phyloP scores from a whole-genome alignment of 1,284 basidiomycete genomes.

The Stygiomarasmius scandens region DNA sequence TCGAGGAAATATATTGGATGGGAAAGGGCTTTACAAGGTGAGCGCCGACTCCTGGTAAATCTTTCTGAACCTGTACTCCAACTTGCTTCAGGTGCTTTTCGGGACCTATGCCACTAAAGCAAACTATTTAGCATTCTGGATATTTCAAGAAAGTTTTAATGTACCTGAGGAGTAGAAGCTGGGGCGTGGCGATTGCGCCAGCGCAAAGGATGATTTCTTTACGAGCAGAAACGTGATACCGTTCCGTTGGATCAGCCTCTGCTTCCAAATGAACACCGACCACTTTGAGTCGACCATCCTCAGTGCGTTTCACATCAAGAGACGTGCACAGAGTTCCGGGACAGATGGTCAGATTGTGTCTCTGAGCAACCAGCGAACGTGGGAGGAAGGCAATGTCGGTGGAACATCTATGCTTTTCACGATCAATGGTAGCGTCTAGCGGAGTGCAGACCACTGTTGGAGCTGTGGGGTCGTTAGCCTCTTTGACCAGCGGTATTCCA shows the following conservation, averaged over 20 bases:
- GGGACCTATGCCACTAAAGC: constrained; percentile 30
- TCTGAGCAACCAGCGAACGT: constrained; percentile 6
- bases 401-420: constrained; percentile 16
- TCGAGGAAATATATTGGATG: too few species aligned
- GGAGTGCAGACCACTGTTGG: constrained; percentile 15
- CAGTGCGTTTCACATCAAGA: constrained; percentile 14
- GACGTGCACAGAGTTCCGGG: constrained; percentile 20
- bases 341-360: constrained; percentile 22
- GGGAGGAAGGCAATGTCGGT: constrained; percentile 26
- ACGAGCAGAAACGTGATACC: constrained; percentile 16
- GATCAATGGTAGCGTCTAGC: constrained; percentile 23
- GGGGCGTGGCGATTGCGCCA: constrained; percentile 30
- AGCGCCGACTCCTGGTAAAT: constrained; percentile 38
- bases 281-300: constrained; percentile 9
- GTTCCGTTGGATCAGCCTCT: neutral
- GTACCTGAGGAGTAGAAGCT: constrained; percentile 25
- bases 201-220: constrained; percentile 27
- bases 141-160: neutral
- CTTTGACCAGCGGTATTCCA: constrained; percentile 19
- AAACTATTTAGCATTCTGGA: neutral
- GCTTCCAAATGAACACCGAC: constrained; percentile 19
- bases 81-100: constrained; percentile 27
- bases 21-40: constrained; percentile 24
- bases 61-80: constrained; percentile 30
- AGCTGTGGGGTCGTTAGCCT: constrained; percentile 19